Base-by-base conservation (phyloP, 2,329 filamentous ascomycete genomes). In the Tolypocladium amazonense region DNA sequence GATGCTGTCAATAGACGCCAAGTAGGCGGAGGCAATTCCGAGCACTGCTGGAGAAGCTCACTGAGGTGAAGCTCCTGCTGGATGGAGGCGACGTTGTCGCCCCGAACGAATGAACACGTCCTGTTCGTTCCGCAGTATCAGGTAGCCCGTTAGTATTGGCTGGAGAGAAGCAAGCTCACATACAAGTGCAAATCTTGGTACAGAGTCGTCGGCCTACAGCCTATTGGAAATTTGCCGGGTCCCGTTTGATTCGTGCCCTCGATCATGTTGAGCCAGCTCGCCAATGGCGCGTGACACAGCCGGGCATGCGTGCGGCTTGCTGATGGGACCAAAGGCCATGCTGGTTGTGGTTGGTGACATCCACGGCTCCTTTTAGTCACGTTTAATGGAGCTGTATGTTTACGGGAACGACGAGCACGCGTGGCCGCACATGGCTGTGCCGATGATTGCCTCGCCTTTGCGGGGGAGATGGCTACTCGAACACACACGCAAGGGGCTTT, bases 11-110 rank as follows among this genome's bases (percentile, higher is more conserved):
- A 39, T 45, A 25, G 33, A 56, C 30, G 57, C 25, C 54, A n/a
- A 47, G n/a, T 43, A 62, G 60, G 58, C 61, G 62, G 64, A 62
- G 65, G 65, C 59, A 67, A 63, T 65, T 67, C 66, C 66, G 66
- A 68, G 66, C 66, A 67, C 66, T 62, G 60, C 62, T 59, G 55
- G 62, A 56, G 60, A 50, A 41, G 52, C 52, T 60, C 55, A 54
- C 58, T 23, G 56, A 56, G 45, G 33, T 37, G 56, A 47, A 57
- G 57, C 50, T 54, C 59, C 60, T 61, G 59, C 62, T 60, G 61
- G 62, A 62, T 57, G 45, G 53, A 25, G 35, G 56, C n/a, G 52
- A 50, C 37, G 25, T 12, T 23, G 12, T 25, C 54, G 27, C 37
- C 35, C 38, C n/a, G 27, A 23, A 55, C 20, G 41, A 43, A 59